Evolutionary conservation across 805 yeast genomes (phyloP).

Genomic region (Monosporozyma siamensis): DNA sequence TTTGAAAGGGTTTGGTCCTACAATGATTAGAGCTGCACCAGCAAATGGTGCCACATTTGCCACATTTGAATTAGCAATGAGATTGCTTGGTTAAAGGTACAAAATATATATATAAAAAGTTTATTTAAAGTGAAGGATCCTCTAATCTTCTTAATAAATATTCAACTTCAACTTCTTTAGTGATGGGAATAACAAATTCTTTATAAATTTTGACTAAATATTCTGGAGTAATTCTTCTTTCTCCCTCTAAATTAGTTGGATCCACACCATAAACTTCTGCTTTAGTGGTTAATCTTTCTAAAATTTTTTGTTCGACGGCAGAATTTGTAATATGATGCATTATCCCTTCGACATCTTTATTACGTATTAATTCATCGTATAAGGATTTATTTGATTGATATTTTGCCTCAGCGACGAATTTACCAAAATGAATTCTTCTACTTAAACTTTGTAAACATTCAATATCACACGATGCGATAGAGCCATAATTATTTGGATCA

Average conservation of each 20-base stretch:
- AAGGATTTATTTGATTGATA: constrained; percentile 56
- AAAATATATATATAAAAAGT: not conserved
- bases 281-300: constrained; percentile 68
- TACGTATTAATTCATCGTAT: constrained; percentile 56
- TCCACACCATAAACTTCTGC: constrained; percentile 84
- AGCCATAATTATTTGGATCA: constrained; percentile 79
- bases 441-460: constrained; percentile 82
- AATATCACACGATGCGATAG: constrained; percentile 76
- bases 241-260: constrained; percentile 66
- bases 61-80: constrained; percentile 85
- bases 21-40: constrained; percentile 93
- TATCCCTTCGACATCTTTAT: constrained; percentile 60
- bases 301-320: constrained; percentile 77
- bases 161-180: constrained; percentile 92
- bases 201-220: constrained; percentile 74
- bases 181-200: constrained; percentile 84
- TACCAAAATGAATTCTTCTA: constrained; percentile 92
- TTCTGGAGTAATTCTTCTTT: constrained; percentile 74
- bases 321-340: constrained; percentile 75
- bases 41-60: constrained; percentile 96
- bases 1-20: constrained; percentile 85
- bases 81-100: constrained; percentile 46
- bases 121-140: constrained; percentile 4
- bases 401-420: constrained; percentile 95
- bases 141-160: constrained; percentile 78